These are phyloP conservation scores for Aureobasidium pullulans DNA, from an alignment of 2,329 filamentous ascomycete genomes.

Conservation along the genomic window DNA sequence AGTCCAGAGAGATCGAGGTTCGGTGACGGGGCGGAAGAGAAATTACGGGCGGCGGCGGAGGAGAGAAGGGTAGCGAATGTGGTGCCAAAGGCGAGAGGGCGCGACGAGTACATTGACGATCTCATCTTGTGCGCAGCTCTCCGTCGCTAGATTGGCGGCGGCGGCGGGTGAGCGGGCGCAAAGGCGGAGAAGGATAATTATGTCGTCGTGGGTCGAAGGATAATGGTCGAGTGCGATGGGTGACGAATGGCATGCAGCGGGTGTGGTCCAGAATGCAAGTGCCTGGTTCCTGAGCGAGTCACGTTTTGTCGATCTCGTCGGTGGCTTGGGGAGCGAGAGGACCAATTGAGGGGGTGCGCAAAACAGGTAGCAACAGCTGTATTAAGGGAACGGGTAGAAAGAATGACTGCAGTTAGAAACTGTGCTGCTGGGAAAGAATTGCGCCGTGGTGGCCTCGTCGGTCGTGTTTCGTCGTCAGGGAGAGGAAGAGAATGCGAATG, in stretches of 20 bases:
- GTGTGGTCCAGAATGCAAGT: neutral
- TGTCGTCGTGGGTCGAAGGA: neutral
- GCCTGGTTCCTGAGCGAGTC: neutral
- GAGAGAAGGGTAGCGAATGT: slow-evolving; percentile 4
- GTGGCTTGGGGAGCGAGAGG: neutral
- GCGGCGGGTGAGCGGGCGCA: slow-evolving; percentile 4
- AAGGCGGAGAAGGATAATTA: neutral
- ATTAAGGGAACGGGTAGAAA: neutral
- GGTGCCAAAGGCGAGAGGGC: slow-evolving; percentile 16
- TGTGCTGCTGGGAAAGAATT: neutral
- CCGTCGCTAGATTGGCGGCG: neutral
- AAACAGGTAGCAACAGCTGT: neutral
- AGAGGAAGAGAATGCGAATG: neutral
- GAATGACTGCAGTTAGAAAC: slow-evolving; percentile 10
- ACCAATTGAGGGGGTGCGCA: neutral
- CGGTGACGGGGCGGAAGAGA: slow-evolving; percentile 56
- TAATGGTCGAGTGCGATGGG: neutral
- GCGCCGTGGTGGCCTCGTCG: neutral
- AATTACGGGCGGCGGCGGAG: slow-evolving; percentile 25
- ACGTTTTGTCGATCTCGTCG: slow-evolving; percentile 11
- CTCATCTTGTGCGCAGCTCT: slow-evolving; percentile 16
- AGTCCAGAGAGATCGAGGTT: slow-evolving; percentile 72
- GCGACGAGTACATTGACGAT: slow-evolving; percentile 9
- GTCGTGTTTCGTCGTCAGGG: slow-evolving; percentile 1
- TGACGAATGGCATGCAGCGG: neutral